phyloP scores from a whole-genome alignment of 2,329 filamentous ascomycete genomes.

The Aspergillus fumigatiaffinis region DNA sequence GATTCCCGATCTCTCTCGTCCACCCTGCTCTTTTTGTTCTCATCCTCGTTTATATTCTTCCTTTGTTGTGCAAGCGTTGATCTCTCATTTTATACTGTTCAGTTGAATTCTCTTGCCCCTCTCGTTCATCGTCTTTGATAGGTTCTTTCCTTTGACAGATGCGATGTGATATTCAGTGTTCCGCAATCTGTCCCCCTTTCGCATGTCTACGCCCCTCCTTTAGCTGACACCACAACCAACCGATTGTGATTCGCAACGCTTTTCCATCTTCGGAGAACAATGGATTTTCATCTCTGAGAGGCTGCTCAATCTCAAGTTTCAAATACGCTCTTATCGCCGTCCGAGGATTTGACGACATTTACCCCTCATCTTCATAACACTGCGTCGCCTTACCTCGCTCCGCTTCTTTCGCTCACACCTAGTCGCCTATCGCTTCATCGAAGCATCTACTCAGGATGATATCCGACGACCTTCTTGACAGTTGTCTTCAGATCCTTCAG shows the following conservation, averaged over 20 bases:
- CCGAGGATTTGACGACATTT: not conserved
- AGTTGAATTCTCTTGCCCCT: not conserved
- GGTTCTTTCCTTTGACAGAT: conserved; percentile 19
- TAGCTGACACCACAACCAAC: not conserved
- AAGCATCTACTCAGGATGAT: conserved; percentile 61
- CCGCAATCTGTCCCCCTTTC: conserved; percentile 19
- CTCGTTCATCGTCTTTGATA: not conserved
- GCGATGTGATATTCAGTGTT: conserved; percentile 26
- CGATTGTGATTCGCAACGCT: not conserved
- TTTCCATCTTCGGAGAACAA: conserved; percentile 2
- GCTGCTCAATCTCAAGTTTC: not conserved
- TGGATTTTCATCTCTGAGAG: conserved; percentile 11
- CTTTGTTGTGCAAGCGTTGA: conserved; percentile 5
- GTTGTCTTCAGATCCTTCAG: conserved; percentile 83
- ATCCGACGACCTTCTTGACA: conserved; percentile 86
- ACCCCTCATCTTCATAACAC: conserved; percentile 1
- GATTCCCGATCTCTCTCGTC: not conserved
- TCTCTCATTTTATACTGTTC: not conserved
- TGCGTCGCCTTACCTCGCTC: conserved; percentile 1
- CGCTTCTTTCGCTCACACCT: conserved; percentile 6
- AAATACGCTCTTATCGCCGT: not conserved
- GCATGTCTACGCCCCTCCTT: conserved; percentile 6
- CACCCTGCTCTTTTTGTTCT: conserved; percentile 18
- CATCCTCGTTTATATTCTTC: conserved; percentile 3
- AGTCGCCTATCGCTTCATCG: conserved; percentile 7